Conservation (phyloP, 805 yeast genomes). For the Wickerhamiella azymoides region DNA sequence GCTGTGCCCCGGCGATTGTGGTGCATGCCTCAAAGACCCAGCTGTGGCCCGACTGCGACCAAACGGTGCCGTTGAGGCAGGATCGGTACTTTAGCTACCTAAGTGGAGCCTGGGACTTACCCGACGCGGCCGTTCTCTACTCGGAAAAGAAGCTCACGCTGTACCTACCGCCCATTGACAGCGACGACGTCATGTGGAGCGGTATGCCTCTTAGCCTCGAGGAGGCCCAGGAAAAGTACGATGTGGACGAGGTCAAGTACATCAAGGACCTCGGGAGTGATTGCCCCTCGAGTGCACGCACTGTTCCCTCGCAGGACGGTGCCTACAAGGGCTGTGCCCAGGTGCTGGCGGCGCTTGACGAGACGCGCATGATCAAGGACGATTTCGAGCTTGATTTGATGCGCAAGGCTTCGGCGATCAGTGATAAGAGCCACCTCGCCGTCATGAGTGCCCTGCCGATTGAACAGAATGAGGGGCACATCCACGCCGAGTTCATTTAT, state of each 20-base stretch:
- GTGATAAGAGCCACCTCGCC: conserved; percentile 78
- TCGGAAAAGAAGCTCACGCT: conserved; percentile 47
- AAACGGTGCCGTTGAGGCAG: conserved; percentile 66
- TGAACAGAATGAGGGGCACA: conserved; percentile 73
- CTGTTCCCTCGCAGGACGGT: conserved; percentile 10
- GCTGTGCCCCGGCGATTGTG: conserved; percentile 27
- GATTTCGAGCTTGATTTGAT: conserved; percentile 61
- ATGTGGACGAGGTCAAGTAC: conserved; percentile 71
- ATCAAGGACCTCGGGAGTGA: conserved; percentile 34
- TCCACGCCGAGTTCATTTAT: conserved; percentile 90
- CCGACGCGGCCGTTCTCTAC: conserved; percentile 60
- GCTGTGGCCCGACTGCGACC: conserved; percentile 65
- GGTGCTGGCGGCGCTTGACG: conserved; percentile 58
- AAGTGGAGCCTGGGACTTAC: conserved; percentile 59
- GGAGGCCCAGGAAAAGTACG: conserved; percentile 51
- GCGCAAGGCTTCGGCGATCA: conserved; percentile 68
- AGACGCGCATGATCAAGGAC: conserved; percentile 75
- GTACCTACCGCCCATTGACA: conserved; percentile 70
- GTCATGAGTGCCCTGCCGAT: conserved; percentile 89
- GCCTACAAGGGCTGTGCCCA: conserved; percentile 14
- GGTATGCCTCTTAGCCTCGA: conserved; percentile 65
- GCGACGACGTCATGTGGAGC: conserved; percentile 92
- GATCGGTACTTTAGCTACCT: conserved; percentile 82
- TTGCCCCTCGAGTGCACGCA: conserved; percentile 4
- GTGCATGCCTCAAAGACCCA: conserved; percentile 27